phyloP scores from a whole-genome alignment of 495 filamentous ascomycete species.

The Annulohypoxylon stygium region DNA sequence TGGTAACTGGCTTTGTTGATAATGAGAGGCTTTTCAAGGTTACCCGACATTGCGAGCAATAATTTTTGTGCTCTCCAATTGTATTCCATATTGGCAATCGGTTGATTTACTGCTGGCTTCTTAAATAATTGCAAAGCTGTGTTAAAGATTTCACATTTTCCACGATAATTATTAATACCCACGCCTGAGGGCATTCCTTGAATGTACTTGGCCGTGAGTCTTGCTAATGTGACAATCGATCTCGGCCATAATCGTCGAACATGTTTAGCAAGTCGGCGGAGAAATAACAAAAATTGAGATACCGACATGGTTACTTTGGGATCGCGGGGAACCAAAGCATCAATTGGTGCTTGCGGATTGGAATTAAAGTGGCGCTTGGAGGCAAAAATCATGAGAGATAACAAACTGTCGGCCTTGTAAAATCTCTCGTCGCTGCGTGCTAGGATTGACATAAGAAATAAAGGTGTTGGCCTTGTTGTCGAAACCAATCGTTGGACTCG shows the following conservation, averaged over 20 bases:
- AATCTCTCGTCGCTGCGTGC: slow-evolving; percentile 51
- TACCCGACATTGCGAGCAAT: slow-evolving; percentile 55
- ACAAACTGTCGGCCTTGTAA: slow-evolving; percentile 44
- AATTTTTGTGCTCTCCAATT: slow-evolving; percentile 62
- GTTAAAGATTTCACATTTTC: slow-evolving; percentile 54
- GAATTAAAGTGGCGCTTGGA: slow-evolving; percentile 48
- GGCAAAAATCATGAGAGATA: slow-evolving; percentile 52
- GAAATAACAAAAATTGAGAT: slow-evolving; percentile 50
- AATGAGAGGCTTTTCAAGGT: slow-evolving; percentile 52
- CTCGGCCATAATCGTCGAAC: slow-evolving; percentile 52
- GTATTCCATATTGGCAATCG: slow-evolving; percentile 52
- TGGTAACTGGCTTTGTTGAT: slow-evolving; percentile 55
- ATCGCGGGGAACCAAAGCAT: slow-evolving; percentile 8
- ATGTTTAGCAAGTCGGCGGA: slow-evolving; percentile 52
- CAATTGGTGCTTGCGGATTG: background rate
- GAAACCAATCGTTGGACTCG: slow-evolving; percentile 53
- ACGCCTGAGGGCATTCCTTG: slow-evolving; percentile 40
- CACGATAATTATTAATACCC: slow-evolving; percentile 30
- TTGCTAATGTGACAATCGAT: slow-evolving; percentile 52
- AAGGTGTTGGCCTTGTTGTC: slow-evolving; percentile 52
- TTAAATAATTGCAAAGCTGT: slow-evolving; percentile 51
- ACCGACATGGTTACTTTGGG: slow-evolving; percentile 41
- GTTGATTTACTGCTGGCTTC: slow-evolving; percentile 43
- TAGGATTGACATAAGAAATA: slow-evolving; percentile 55
- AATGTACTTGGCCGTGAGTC: slow-evolving; percentile 54